Percentiles rank a stretch among this genome's conserved stretches.
These are phyloP conservation scores for Cryptococcus amylolentus DNA, from an alignment of 1,284 basidiomycete species.

Conservation along the genomic window DNA sequence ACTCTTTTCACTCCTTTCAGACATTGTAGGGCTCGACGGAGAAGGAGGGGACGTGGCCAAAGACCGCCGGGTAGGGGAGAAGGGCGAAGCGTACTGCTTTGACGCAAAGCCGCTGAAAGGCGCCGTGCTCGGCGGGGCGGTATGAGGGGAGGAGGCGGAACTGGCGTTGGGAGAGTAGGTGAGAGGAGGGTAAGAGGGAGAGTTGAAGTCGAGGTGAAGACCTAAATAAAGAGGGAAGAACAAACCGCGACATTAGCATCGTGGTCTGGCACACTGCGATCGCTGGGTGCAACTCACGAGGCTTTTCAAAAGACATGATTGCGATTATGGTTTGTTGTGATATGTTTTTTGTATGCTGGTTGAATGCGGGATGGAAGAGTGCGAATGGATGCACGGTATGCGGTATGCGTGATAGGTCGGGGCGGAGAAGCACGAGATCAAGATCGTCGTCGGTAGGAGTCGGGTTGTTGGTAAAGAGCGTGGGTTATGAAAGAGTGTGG, in stretches of 20 bases:
- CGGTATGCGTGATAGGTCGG: too few relatives aligned
- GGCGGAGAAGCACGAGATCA: too few relatives aligned
- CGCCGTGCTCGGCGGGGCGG: not conserved
- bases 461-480: too few relatives aligned
- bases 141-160: not conserved
- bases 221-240: not conserved
- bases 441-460: too few relatives aligned
- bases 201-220: constrained; percentile 14
- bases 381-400: too few relatives aligned
- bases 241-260: not conserved
- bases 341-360: too few relatives aligned
- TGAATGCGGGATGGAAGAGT: too few relatives aligned
- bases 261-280: not conserved
- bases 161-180: constrained; percentile 11
- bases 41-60: not conserved
- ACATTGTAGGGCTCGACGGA: not conserved
- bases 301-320: constrained; percentile 1
- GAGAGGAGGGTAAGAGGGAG: constrained; percentile 13
- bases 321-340: not conserved
- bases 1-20: not conserved
- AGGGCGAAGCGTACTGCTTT: not conserved
- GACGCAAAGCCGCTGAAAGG: not conserved
- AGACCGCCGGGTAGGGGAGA: constrained; percentile 1
- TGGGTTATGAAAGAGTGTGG: too few relatives aligned
- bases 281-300: not conserved